phyloP scores from a whole-genome alignment of 2,329 filamentous ascomycete genomes.

The Diaporthe sp. region DNA sequence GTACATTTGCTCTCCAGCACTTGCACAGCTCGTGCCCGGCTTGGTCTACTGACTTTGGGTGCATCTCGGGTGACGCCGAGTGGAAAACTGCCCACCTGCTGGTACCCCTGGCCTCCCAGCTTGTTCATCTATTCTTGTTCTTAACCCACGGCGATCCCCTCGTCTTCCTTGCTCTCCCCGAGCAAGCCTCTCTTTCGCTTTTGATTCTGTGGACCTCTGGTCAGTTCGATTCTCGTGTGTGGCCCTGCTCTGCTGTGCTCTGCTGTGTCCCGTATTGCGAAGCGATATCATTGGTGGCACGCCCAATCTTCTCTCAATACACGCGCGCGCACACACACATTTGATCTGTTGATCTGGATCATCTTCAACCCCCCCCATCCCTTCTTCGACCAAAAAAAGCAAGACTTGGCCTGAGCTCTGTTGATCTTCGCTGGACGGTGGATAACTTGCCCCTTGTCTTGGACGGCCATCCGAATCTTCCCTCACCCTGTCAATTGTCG shows the following conservation, averaged over 20 bases:
- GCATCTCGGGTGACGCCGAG: conserved; percentile 40
- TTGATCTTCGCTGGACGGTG: conserved; percentile 27
- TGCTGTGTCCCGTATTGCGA: conserved; percentile 14
- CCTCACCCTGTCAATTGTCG: conserved; percentile 15
- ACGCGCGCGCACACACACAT: conserved; percentile 14
- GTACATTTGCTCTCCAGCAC: conserved; percentile 6
- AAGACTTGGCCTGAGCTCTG: conserved; percentile 30
- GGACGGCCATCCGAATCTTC: conserved; percentile 23
- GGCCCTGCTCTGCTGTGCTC: conserved; percentile 25
- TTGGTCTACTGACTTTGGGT: conserved; percentile 27
- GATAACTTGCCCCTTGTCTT: conserved; percentile 28
- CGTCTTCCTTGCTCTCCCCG: conserved; percentile 30
- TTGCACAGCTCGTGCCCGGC: not conserved
- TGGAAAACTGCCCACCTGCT: conserved; percentile 38
- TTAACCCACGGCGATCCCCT: conserved; percentile 39
- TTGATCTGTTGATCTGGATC: conserved; percentile 39
- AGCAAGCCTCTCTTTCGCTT: conserved; percentile 25
- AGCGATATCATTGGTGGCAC: conserved; percentile 31
- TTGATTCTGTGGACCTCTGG: conserved; percentile 33
- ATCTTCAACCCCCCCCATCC: conserved; percentile 14
- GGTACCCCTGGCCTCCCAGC: conserved; percentile 23
- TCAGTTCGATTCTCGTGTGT: conserved; percentile 31
- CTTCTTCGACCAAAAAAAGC: conserved; percentile 20
- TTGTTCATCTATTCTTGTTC: conserved; percentile 26
- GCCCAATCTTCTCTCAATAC: not conserved